Evolutionary conservation across 1,284 basidiomycete species (phyloP), one percentile per base, ranked within the genome.

Genomic region (Athelia psychrophila): DNA sequence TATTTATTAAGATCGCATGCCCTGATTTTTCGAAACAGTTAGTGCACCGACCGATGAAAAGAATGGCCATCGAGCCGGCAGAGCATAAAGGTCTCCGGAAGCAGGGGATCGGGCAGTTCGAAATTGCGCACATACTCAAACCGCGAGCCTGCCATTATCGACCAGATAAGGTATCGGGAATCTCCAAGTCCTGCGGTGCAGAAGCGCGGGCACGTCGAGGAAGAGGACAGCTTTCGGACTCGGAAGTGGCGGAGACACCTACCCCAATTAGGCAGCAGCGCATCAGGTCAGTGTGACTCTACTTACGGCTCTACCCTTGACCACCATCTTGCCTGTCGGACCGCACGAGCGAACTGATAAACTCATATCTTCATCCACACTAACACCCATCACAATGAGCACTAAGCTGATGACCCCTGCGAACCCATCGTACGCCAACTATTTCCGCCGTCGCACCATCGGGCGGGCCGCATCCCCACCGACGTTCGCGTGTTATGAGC

Each of bases 41-140:
- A 30, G 48, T 32, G 16, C 35, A 52, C 80, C 56, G 56, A 95
- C 91, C 89, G 86, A 74, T 98, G 95, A 66, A 99, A 99, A 0
- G 91, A 88, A 61, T 94, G 93, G 1, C 96, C 96, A 64, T 99
- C 96, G 44, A 99, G 73, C 3, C 96, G 84, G 50, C 95, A 81
- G 33, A 98, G 76, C 59, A 97, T 81, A 70, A 86, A 96, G 8
- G 91, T 92, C 13, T 83, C 86, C 0, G 92, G 95, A 2, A 98
- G 73, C 8, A 97, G 77, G 0, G 82, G 76, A 68, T 99, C 96
- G 1, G 92, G 88, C 0, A 93, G 82, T 71, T 99, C 96, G 65
- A 91, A 98, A 48, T 81, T 81, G 56, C 87, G 84, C 23, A 98
- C 96, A 68, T 99, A 98, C 48, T 90, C 88, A 62, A 88, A 99